Evolutionary conservation across 2,329 filamentous ascomycete genomes (phyloP), one percentile per base, ranked within the genome.

Genomic region (Periconia sp.): DNA sequence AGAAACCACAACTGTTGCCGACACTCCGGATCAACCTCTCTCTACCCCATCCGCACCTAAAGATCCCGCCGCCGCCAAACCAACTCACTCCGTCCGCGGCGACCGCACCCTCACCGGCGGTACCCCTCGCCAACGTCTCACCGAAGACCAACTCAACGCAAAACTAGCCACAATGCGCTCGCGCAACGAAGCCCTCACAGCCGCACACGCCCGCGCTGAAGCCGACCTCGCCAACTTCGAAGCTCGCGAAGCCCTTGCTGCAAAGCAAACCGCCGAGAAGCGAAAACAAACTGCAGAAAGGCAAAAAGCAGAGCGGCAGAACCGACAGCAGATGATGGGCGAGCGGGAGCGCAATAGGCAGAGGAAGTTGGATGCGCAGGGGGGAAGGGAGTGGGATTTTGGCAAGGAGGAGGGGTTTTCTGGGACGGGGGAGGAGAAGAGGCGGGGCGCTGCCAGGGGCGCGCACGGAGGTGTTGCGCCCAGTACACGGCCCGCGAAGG

Each of bases 141-240:
- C 83, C 2, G 84, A 87, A 59, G 80, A 78, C 50, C 79, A 87
- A 63, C 75, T 88, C 6, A 77, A 75, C 3, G 79, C 78, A 32
- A 81, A 82, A 48, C 79, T 88, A 46, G 81, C 79, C 6, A 74
- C 76, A 24, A 86, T 85, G 56, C 78, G 78, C 49, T 75, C 84
- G 52, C 80, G 84, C 43, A 86, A 85, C 39, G 79, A 78, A 5
- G 76, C 79, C 36, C 74, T 82, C 11, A 75, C 77, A 7, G 82
- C 80, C 7, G 81, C 82, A 0, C 83, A 87, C 59, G 80, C 79
- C 1, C 77, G 83, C 18, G 83, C 83, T n/a, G 81, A 87, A 70
- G 83, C 82, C n/a, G 85, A 88, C 52, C 78, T 80, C 40, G 83
- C 82, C 3, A 80, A 78, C 0, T 87, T 85, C 61, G 76, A 83